Conservation (phyloP, 371 early-diverging fungal genomes). For the Mortierella sp. region DNA sequence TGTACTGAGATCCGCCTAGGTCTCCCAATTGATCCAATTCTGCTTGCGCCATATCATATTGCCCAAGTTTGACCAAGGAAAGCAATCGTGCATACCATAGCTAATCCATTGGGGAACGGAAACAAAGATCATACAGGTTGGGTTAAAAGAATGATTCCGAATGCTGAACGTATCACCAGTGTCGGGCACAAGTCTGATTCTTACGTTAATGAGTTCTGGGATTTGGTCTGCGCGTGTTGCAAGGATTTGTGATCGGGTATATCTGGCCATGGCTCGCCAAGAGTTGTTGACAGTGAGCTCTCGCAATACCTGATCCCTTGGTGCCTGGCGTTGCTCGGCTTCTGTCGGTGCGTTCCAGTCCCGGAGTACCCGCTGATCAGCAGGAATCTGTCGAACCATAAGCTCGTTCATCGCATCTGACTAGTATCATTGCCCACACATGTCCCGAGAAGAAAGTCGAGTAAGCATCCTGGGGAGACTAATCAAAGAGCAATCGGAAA, state of each 20-base stretch:
- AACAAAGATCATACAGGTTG: not conserved
- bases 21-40: conserved; percentile 71
- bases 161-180: too few species aligned
- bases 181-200: not conserved
- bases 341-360: conserved; percentile 53
- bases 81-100: conserved; percentile 68
- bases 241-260: conserved; percentile 63
- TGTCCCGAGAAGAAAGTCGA: not conserved
- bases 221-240: conserved; percentile 55
- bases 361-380: conserved; percentile 61
- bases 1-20: conserved; percentile 59
- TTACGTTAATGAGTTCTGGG: conserved; percentile 47
- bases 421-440: conserved; percentile 28
- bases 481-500: not conserved
- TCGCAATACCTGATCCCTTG: conserved; percentile 47
- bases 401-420: conserved; percentile 65
- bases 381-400: conserved; percentile 62
- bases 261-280: conserved; percentile 69
- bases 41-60: conserved; percentile 69
- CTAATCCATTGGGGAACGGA: conserved; percentile 28
- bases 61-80: conserved; percentile 62
- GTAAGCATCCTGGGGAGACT: not conserved
- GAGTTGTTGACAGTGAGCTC: conserved; percentile 63
- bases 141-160: not conserved
- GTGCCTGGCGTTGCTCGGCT: conserved; percentile 45